Evolutionary conservation across 2,329 filamentous ascomycete species (phyloP).

Genomic region (Thyridium curvatum): DNA sequence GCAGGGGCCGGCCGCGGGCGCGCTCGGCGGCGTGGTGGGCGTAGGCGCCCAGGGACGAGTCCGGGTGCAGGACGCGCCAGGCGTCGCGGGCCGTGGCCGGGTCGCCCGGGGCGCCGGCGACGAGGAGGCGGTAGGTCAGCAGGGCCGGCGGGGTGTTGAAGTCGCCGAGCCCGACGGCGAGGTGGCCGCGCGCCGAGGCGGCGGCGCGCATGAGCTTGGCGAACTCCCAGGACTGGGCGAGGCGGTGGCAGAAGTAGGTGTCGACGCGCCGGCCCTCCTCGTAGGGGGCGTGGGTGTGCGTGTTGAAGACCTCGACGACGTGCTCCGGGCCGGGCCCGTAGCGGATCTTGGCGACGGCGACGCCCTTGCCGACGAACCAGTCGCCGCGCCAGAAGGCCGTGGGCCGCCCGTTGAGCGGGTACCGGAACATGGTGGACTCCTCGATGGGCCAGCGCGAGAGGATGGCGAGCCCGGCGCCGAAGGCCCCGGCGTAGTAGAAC

Average conservation of each 20-base stretch:
- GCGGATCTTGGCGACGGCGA: conserved; percentile 75
- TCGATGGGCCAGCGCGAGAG: conserved; percentile 89
- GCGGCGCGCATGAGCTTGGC: conserved; percentile 82
- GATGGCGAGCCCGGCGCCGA: conserved; percentile 84
- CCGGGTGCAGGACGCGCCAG: conserved; percentile 79
- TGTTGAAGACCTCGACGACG: conserved; percentile 84
- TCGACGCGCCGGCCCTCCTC: conserved; percentile 61
- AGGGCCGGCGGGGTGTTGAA: conserved; percentile 95
- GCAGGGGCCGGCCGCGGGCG: conserved; percentile 44
- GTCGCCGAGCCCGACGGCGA: conserved; percentile 83
- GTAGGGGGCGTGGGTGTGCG: conserved; percentile 86
- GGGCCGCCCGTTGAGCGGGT: conserved; percentile 87
- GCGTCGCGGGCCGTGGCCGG: conserved; percentile 76
- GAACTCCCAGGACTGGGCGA: conserved; percentile 92
- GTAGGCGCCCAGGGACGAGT: conserved; percentile 73
- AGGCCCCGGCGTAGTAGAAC: conserved; percentile 85
- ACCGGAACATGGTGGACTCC: conserved; percentile 78
- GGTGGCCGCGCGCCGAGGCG: conserved; percentile 63
- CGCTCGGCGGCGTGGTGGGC: conserved; percentile 57
- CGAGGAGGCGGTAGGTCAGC: conserved; percentile 76
- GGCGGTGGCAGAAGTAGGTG: conserved; percentile 84
- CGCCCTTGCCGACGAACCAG: conserved; percentile 94
- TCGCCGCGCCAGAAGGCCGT: conserved; percentile 92
- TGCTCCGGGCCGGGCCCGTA: conserved; percentile 60
- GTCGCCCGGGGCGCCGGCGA: conserved; percentile 65